A percentile compares a stretch with the other conserved stretches of the same genome.
phyloP scores from a whole-genome alignment of 768 basidiomycete genomes.

The Suillus alpinus region DNA sequence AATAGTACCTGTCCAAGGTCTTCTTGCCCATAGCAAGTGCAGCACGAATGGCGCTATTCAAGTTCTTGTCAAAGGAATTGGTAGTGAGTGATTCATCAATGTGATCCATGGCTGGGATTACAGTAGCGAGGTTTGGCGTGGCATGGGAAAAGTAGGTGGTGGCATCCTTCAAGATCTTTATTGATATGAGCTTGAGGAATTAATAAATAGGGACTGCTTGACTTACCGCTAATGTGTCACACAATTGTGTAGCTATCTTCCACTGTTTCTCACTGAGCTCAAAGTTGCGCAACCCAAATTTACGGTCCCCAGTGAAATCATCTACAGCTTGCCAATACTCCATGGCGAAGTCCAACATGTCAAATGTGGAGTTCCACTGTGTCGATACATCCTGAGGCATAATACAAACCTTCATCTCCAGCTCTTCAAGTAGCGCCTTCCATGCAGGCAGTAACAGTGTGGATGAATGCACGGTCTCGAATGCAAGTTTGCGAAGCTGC shows the following conservation, averaged over 20 bases:
- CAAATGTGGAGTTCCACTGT: constrained; percentile 17
- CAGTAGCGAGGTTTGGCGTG: constrained; percentile 24
- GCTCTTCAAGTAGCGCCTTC: constrained; percentile 9
- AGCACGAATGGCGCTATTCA: constrained; percentile 1
- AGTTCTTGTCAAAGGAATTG: background rate
- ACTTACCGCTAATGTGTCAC: no score
- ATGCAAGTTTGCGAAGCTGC: constrained; percentile 15
- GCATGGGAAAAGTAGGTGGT: constrained; percentile 31
- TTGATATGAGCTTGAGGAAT: no score
- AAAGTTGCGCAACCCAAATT: no score
- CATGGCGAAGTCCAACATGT: constrained; percentile 20
- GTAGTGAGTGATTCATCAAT: constrained; percentile 24
- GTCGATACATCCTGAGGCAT: constrained; percentile 15
- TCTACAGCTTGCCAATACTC: constrained; percentile 10
- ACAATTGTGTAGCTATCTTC: no score
- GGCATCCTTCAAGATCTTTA: constrained; percentile 31
- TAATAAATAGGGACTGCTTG: no score
- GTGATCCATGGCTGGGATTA: constrained; percentile 39
- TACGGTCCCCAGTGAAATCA: no score
- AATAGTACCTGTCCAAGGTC: constrained; percentile 25
- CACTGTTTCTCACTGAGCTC: no score
- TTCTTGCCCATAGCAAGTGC: constrained; percentile 15
- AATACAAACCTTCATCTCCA: background rate
- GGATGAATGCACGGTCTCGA: constrained; percentile 16
- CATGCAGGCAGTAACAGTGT: constrained; percentile 24